phyloP scores from a whole-genome alignment of 2,329 filamentous ascomycete genomes.

The Phoma sp. region DNA sequence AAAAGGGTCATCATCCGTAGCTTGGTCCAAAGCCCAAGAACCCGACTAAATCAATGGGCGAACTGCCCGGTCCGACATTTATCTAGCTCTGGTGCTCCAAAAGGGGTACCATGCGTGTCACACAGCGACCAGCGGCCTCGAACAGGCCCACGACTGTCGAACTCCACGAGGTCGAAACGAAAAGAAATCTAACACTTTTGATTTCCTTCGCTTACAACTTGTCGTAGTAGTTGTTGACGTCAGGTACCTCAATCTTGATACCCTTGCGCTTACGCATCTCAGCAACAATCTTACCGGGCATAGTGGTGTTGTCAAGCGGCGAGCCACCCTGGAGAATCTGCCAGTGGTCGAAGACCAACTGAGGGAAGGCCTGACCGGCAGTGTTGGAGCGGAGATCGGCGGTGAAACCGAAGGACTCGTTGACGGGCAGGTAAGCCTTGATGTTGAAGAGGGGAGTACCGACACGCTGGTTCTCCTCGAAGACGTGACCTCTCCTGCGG shows the following conservation, averaged over 20 bases:
- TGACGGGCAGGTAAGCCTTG: slow-evolving; percentile 96
- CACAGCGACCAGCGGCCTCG: slow-evolving; percentile 44
- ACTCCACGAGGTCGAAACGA: slow-evolving; percentile 41
- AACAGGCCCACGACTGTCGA: slow-evolving; percentile 46
- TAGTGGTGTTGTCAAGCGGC: slow-evolving; percentile 80
- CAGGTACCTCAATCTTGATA: slow-evolving; percentile 95
- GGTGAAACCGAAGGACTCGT: slow-evolving; percentile 99
- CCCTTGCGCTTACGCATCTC: slow-evolving; percentile 99
- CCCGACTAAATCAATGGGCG: slow-evolving; percentile 38
- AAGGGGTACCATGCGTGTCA: slow-evolving; percentile 41
- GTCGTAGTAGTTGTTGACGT: slow-evolving; percentile 98
- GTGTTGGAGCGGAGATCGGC: slow-evolving; percentile 93
- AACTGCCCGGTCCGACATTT: slow-evolving; percentile 49
- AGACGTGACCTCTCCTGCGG: slow-evolving; percentile 98
- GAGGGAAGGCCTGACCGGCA: slow-evolving; percentile 97
- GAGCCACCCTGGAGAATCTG: slow-evolving; percentile 94
- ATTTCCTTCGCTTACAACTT: slow-evolving; percentile 79
- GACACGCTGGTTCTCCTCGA: slow-evolving; percentile 96
- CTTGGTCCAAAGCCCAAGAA: slow-evolving; percentile 41
- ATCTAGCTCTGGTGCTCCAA: slow-evolving; percentile 43
- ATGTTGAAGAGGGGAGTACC: slow-evolving; percentile 99
- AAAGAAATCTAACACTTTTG: slow-evolving; percentile 55
- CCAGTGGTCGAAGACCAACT: slow-evolving; percentile 99
- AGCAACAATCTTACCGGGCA: slow-evolving; percentile 82
- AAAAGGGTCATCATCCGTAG: slow-evolving; percentile 46